Percentiles rank a stretch among this genome's conserved stretches.
These are phyloP conservation scores for Rhinocladiella mackenziei DNA, from an alignment of 2,329 filamentous ascomycete genomes.

Conservation along the genomic window DNA sequence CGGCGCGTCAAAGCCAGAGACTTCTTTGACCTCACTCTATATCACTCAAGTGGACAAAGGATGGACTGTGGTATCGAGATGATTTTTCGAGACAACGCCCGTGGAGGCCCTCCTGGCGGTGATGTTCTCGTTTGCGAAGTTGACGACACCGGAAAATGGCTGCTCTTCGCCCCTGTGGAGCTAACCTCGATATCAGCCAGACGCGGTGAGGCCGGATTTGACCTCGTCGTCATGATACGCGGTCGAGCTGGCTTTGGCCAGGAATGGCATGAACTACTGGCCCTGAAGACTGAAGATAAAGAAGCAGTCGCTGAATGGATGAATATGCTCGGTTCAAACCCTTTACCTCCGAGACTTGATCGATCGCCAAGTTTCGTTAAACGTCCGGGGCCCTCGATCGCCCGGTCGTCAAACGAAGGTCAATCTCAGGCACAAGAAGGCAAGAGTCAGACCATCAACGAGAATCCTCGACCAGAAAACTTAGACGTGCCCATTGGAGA, in stretches of 20 bases:
- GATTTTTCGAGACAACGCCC: slow-evolving; percentile 73
- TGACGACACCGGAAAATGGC: slow-evolving; percentile 71
- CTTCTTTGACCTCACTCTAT: slow-evolving; percentile 77
- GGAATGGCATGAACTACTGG: slow-evolving; percentile 81
- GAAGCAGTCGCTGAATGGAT: slow-evolving; percentile 82
- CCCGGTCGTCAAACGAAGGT: slow-evolving; percentile 24
- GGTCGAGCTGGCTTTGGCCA: slow-evolving; percentile 58
- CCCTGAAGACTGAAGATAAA: slow-evolving; percentile 70
- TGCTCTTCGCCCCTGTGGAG: slow-evolving; percentile 87
- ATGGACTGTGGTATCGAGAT: slow-evolving; percentile 86
- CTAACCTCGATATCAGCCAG: slow-evolving; percentile 72
- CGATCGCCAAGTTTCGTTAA: slow-evolving; percentile 52
- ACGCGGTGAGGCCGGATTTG: slow-evolving; percentile 64
- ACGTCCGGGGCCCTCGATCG: slow-evolving; percentile 26
- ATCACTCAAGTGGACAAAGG: slow-evolving; percentile 84
- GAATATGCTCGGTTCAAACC: slow-evolving; percentile 68
- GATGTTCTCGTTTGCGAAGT: slow-evolving; percentile 92
- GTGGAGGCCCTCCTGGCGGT: slow-evolving; percentile 60
- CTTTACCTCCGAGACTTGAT: slow-evolving; percentile 57
- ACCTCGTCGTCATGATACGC: slow-evolving; percentile 83
- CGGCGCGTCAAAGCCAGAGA: slow-evolving; percentile 87
- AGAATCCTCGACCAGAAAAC: slow-evolving; percentile 41
- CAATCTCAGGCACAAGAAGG: background rate
- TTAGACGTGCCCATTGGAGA: slow-evolving; percentile 60
- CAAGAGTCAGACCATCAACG: background rate